Evolutionary conservation across 306 rosid genomes (phyloP), one percentile per base, ranked within the genome.

Genomic region (Alnus rubra): DNA sequence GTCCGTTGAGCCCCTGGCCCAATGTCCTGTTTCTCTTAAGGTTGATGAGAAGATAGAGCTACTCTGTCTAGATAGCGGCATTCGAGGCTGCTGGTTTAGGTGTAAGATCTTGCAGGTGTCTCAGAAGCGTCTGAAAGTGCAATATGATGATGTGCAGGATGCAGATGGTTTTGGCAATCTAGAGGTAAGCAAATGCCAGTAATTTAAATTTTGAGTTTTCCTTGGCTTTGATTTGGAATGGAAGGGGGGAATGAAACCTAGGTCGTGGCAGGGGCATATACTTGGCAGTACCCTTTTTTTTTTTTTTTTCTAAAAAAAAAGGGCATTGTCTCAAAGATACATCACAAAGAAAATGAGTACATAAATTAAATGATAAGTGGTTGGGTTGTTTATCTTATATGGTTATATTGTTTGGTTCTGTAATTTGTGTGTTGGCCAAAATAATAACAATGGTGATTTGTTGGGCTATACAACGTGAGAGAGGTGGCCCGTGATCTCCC

Each of bases 31-130:
- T 19, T 74, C 91, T 60, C 87, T 88, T 73, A 84, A 88, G 75
- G 94, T 81, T 67, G 76, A 78, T 82, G 87, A 84, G n/a, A 85
- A 80, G 82, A 78, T 91, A 55, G 96, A 93, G 87, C 30, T 89
- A 77, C 96, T 93, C 60, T 89, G 89, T 86, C 93, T 89, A 81
- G 97, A 93, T 79, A 91, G 96, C 76, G 97, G 97, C 84, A 81
- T 93, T 18, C 84, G 96, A 81, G 97, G 96, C 39, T 93, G 97
- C 90, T 93, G 97, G 96, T 93, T 93, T 79, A 90, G 92, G 68
- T 88, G 96, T 79, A 86, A 89, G 86, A 81, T 93, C 82, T 78
- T 91, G 90, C 73, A 19, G 76, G 52, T 62, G 7, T 82, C 90
- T 71, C 89, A 67, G 63, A 91, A 73, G 81, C 62, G n/a, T 82